Evolutionary conservation across 768 basidiomycete species (phyloP).

Genomic region (Mycena indigotica): DNA sequence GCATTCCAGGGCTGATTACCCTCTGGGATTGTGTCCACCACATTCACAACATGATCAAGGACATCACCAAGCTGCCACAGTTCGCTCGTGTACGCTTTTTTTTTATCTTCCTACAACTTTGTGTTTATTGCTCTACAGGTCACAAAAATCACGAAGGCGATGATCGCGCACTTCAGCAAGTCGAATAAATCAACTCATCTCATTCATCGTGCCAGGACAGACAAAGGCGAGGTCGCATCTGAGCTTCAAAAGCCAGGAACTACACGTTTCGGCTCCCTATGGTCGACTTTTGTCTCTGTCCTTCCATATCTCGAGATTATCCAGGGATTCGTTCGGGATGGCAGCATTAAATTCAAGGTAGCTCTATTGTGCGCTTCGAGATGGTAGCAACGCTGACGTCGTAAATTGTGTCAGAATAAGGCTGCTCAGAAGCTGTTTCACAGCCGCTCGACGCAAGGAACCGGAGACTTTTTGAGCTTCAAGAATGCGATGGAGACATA

Average conservation of each 20-base stretch:
- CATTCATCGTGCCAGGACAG: constrained; percentile 3
- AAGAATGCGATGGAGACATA: constrained; percentile 8
- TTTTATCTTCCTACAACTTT: neutral
- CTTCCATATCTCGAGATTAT: neutral
- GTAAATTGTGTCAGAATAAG: neutral
- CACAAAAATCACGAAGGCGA: constrained; percentile 4
- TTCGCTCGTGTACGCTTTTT: constrained; percentile 1
- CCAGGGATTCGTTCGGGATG: neutral
- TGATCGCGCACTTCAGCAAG: constrained; percentile 11
- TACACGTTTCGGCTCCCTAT: neutral
- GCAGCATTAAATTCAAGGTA: neutral
- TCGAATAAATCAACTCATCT: constrained; percentile 8
- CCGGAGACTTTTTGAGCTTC: neutral
- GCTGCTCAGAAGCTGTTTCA: constrained; percentile 5
- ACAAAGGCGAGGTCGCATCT: neutral
- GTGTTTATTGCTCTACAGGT: constrained; percentile 2
- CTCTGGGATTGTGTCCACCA: constrained; percentile 9
- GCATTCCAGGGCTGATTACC: neutral
- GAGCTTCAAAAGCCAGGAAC: constrained; percentile 1
- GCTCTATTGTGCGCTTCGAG: neutral
- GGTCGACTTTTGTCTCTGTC: neutral
- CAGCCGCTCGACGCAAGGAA: neutral
- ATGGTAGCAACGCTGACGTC: neutral
- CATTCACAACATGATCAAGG: constrained; percentile 9
- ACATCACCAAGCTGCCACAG: constrained; percentile 8